These are phyloP conservation scores for Ceratocystis lukuohia DNA, from an alignment of 2,329 filamentous ascomycete species.

Conservation along the genomic window DNA sequence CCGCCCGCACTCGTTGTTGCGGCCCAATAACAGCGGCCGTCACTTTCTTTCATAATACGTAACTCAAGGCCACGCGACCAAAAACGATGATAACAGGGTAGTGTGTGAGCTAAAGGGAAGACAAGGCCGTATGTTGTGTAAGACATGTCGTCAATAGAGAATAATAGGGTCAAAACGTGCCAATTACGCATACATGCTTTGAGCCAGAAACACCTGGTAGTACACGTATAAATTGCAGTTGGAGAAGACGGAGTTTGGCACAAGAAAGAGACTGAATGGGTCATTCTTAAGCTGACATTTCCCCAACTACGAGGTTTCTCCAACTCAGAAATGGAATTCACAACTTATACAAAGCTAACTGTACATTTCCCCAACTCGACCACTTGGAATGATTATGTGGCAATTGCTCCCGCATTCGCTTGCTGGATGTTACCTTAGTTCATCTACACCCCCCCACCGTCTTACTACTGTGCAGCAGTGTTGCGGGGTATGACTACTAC, in stretches of 20 bases:
- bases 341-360: no score
- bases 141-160: conserved; percentile 2
- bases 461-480: no score
- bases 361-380: neutral
- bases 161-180: neutral
- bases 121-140: neutral
- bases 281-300: no score
- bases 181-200: neutral
- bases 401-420: neutral
- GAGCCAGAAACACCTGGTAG: neutral
- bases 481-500: no score
- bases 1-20: neutral
- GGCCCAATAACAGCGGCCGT: neutral
- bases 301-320: no score
- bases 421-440: neutral
- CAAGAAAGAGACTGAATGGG: no score
- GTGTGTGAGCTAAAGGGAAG: neutral
- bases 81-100: neutral
- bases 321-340: no score
- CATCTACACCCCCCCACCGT: neutral
- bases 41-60: neutral
- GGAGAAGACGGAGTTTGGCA: neutral
- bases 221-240: neutral
- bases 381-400: neutral
- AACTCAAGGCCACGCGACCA: neutral